These are phyloP conservation scores for Vigna angularis DNA, from an alignment of 306 rosid species.

Conservation along the genomic window DNA sequence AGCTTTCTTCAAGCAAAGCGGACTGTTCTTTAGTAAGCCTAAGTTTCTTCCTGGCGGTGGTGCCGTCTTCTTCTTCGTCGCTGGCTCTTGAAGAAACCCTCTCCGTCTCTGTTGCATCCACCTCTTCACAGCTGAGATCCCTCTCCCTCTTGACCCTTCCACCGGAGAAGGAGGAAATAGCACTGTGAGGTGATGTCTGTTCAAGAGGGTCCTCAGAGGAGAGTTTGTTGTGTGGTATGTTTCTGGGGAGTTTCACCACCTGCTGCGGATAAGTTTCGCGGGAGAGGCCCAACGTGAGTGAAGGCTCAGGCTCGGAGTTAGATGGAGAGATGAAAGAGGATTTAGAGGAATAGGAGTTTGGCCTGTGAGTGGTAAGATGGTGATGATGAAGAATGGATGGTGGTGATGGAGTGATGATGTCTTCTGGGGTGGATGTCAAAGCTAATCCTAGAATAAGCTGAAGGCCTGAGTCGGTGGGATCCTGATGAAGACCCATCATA, in stretches of 20 bases:
- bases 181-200: constrained; percentile 75
- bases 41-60: constrained; percentile 87
- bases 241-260: constrained; percentile 18
- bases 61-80: constrained; percentile 91
- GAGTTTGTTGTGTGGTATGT: constrained; percentile 46
- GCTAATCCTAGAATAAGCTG: constrained; percentile 73
- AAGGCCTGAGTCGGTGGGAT: constrained; percentile 61
- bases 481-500: constrained; percentile 68
- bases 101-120: constrained; percentile 50
- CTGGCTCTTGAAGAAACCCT: constrained; percentile 70
- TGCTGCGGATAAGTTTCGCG: constrained; percentile 33
- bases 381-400: constrained; percentile 13
- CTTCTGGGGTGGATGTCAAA: constrained; percentile 25
- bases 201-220: constrained; percentile 45
- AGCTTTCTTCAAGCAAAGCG: constrained; percentile 89
- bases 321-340: neutral
- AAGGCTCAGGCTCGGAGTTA: constrained; percentile 68
- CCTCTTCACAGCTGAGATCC: constrained; percentile 78
- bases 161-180: constrained; percentile 80
- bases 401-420: constrained; percentile 10
- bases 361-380: neutral
- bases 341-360: constrained; percentile 32
- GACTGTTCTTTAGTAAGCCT: constrained; percentile 91
- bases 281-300: constrained; percentile 71
- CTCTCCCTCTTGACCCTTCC: constrained; percentile 91